Percentiles rank a stretch among this genome's conserved stretches.
These are phyloP conservation scores for Astrothelium subdiscretum DNA, from an alignment of 495 filamentous ascomycete species.

Conservation along the genomic window DNA sequence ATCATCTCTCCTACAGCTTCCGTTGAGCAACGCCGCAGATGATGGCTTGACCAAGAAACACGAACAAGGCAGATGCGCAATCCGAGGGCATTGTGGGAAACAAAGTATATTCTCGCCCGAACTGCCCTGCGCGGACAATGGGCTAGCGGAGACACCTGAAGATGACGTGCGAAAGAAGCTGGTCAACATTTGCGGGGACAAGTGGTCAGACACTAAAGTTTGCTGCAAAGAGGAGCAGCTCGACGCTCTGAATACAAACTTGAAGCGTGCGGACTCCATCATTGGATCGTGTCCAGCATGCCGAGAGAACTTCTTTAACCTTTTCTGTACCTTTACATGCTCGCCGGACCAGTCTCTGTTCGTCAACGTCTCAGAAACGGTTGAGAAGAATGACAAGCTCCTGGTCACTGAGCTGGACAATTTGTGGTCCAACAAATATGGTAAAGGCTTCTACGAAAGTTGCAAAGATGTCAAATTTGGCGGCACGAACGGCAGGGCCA, in stretches of 20 bases:
- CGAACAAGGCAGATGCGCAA: constrained; percentile 80
- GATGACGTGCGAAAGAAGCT: constrained; percentile 58
- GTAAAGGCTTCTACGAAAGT: constrained; percentile 83
- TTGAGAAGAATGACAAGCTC: constrained; percentile 51
- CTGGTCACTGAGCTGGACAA: constrained; percentile 84
- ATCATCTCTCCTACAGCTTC: not conserved
- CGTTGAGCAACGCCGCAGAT: constrained; percentile 4
- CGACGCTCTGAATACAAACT: constrained; percentile 61
- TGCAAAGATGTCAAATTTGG: constrained; percentile 99
- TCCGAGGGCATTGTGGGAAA: constrained; percentile 83
- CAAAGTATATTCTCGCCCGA: constrained; percentile 76
- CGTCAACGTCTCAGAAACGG: constrained; percentile 76
- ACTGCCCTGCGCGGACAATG: constrained; percentile 92
- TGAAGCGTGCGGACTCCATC: constrained; percentile 76
- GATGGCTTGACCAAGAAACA: constrained; percentile 49
- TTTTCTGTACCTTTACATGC: constrained; percentile 96
- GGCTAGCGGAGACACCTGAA: constrained; percentile 59
- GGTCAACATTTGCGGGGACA: constrained; percentile 70
- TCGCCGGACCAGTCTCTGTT: constrained; percentile 94
- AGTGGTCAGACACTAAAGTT: constrained; percentile 71
- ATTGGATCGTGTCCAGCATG: constrained; percentile 91
- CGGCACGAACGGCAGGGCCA: constrained; percentile 78
- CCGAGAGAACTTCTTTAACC: constrained; percentile 92
- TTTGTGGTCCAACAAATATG: constrained; percentile 76
- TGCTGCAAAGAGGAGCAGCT: constrained; percentile 84